phyloP scores from a whole-genome alignment of 2,329 filamentous ascomycete species.

The Knufia fluminis region DNA sequence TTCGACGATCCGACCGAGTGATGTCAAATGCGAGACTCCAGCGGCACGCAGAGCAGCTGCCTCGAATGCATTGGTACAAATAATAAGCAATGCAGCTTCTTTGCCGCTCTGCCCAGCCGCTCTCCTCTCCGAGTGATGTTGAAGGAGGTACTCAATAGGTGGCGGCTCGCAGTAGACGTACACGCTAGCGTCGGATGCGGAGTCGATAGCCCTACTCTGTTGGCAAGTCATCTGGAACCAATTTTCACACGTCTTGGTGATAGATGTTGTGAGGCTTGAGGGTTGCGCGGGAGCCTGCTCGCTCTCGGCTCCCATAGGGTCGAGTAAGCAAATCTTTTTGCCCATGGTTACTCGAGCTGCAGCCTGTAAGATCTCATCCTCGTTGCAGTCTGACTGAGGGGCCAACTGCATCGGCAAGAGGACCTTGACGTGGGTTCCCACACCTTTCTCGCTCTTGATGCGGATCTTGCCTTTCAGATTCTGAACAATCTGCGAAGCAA shows the following conservation, averaged over 20 bases:
- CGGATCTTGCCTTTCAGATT: slow-evolving; percentile 25
- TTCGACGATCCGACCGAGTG: slow-evolving; percentile 25
- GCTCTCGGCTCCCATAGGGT: background rate
- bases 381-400: background rate
- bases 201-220: slow-evolving; percentile 10
- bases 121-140: slow-evolving; percentile 26
- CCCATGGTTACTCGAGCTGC: slow-evolving; percentile 1
- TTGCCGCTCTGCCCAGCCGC: slow-evolving; percentile 1
- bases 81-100: slow-evolving; percentile 28
- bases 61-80: slow-evolving; percentile 31
- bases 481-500: slow-evolving; percentile 38
- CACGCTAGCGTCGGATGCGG: slow-evolving; percentile 13
- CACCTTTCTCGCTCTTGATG: slow-evolving; percentile 21
- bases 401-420: slow-evolving; percentile 5
- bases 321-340: slow-evolving; percentile 7
- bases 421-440: slow-evolving; percentile 22
- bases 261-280: slow-evolving; percentile 6
- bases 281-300: no score
- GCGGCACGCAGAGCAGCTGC: slow-evolving; percentile 22
- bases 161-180: slow-evolving; percentile 22
- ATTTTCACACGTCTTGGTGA: slow-evolving; percentile 7
- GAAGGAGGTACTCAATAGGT: slow-evolving; percentile 30
- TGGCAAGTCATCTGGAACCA: slow-evolving; percentile 5
- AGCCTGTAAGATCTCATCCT: slow-evolving; percentile 1
- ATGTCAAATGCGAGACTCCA: slow-evolving; percentile 1